A percentile compares a stretch with the other conserved stretches of the same genome.
These are phyloP conservation scores for Terana coerulea DNA, from an alignment of 768 basidiomycete species.

Conservation along the genomic window DNA sequence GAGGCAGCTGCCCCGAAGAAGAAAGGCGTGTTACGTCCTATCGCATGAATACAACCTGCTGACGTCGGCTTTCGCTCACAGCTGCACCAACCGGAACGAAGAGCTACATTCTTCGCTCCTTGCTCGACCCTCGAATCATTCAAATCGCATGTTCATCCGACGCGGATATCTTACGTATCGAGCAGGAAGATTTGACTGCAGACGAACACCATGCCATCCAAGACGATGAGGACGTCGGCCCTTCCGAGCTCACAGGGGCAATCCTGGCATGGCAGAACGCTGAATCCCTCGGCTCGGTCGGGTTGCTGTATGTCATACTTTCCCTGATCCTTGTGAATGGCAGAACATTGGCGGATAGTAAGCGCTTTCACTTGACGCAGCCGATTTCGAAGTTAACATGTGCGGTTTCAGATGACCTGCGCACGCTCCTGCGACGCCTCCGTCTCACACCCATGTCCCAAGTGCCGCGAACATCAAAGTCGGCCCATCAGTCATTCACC, in stretches of 20 bases:
- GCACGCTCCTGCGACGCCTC: slow-evolving; percentile 64
- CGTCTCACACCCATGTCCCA: slow-evolving; percentile 48
- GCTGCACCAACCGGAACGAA: slow-evolving; percentile 62
- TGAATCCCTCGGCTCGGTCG: slow-evolving; percentile 66
- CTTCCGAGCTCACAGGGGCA: slow-evolving; percentile 54
- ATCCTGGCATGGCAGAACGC: slow-evolving; percentile 68
- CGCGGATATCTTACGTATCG: slow-evolving; percentile 37
- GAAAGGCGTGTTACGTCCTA: slow-evolving; percentile 44
- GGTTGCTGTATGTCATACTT: slow-evolving; percentile 78
- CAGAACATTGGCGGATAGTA: slow-evolving; percentile 70
- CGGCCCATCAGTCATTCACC: slow-evolving; percentile 46
- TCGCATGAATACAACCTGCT: too few species aligned
- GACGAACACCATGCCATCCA: slow-evolving; percentile 39
- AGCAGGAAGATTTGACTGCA: slow-evolving; percentile 44
- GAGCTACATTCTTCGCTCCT: slow-evolving; percentile 80
- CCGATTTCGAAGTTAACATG: background rate
- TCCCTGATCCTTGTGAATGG: slow-evolving; percentile 83
- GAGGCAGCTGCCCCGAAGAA: slow-evolving; percentile 58
- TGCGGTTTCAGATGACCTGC: slow-evolving; percentile 64
- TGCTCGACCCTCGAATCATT: slow-evolving; percentile 58
- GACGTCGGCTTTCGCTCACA: slow-evolving; percentile 18
- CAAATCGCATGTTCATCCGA: slow-evolving; percentile 54
- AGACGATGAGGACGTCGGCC: slow-evolving; percentile 43
- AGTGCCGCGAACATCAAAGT: slow-evolving; percentile 49
- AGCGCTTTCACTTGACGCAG: slow-evolving; percentile 24